Evolutionary conservation across 1,284 basidiomycete species (phyloP).

Genomic region (Ceratobasidium sp.): DNA sequence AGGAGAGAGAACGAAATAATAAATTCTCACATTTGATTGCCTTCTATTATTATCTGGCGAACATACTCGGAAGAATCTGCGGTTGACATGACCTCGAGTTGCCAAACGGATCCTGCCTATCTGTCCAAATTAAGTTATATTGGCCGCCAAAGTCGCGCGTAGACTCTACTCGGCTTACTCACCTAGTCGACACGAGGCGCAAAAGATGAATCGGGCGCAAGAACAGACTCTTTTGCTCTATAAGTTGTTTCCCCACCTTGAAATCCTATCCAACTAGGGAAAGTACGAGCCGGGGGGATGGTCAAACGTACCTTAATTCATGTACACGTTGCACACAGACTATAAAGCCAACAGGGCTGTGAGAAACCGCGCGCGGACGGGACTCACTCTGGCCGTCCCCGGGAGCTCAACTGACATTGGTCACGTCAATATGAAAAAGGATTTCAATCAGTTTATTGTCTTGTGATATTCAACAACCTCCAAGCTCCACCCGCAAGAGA

Average conservation of each 20-base stretch:
- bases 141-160: too few relatives aligned
- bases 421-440: neutral
- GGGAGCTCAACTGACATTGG: conserved; percentile 11
- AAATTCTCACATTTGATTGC: conserved; percentile 10
- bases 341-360: conserved; percentile 8
- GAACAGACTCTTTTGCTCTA: neutral
- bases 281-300: neutral
- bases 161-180: neutral
- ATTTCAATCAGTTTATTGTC: neutral
- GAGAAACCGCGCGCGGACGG: neutral
- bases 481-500: neutral
- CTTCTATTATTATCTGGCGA: neutral
- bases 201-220: neutral
- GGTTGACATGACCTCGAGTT: neutral
- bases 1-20: conserved; percentile 44
- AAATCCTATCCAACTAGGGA: neutral
- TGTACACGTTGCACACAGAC: neutral
- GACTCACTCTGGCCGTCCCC: conserved; percentile 7
- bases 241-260: neutral
- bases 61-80: neutral
- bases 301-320: neutral
- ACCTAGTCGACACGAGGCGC: neutral
- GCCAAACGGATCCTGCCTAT: conserved; percentile 6
- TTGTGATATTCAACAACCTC: conserved; percentile 15
- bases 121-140: neutral